Percentiles rank a stretch among this genome's conserved stretches.
These are phyloP conservation scores for Fusarium lateritium DNA, from an alignment of 2,329 filamentous ascomycete genomes.

Conservation along the genomic window DNA sequence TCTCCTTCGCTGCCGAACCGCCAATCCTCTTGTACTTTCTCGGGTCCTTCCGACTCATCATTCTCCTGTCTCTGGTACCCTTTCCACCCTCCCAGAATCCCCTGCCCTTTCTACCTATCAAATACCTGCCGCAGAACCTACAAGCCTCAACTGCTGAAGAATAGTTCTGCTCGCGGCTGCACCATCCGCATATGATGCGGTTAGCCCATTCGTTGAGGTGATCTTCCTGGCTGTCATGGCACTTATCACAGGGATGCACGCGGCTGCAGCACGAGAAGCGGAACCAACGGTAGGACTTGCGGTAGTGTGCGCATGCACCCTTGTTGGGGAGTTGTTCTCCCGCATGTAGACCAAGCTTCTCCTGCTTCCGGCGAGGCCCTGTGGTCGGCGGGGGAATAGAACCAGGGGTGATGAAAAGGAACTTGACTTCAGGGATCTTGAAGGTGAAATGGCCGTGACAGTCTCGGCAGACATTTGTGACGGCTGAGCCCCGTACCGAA, in stretches of 20 bases:
- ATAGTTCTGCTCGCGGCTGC: conserved; percentile 86
- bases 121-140: conserved; percentile 77
- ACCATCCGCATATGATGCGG: conserved; percentile 86
- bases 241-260: conserved; percentile 76
- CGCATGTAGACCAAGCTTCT: conserved; percentile 69
- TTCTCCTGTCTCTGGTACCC: conserved; percentile 78
- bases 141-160: conserved; percentile 77
- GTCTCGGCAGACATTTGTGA: conserved; percentile 81
- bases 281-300: conserved; percentile 74
- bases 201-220: conserved; percentile 87
- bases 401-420: conserved; percentile 77
- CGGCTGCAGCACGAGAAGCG: conserved; percentile 74
- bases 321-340: conserved; percentile 69
- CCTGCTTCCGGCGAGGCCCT: conserved; percentile 63
- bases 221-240: conserved; percentile 79
- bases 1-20: conserved; percentile 45
- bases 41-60: conserved; percentile 84
- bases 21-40: conserved; percentile 78
- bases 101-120: conserved; percentile 74
- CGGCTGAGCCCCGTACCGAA: conserved; percentile 80
- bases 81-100: conserved; percentile 93
- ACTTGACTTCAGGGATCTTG: conserved; percentile 83
- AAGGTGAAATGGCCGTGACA: conserved; percentile 87
- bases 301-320: conserved; percentile 72
- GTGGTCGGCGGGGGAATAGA: conserved; percentile 58